Conservation (phyloP, 192 early-diverging fungal genomes). For the Thoreauomyces humboldtii region DNA sequence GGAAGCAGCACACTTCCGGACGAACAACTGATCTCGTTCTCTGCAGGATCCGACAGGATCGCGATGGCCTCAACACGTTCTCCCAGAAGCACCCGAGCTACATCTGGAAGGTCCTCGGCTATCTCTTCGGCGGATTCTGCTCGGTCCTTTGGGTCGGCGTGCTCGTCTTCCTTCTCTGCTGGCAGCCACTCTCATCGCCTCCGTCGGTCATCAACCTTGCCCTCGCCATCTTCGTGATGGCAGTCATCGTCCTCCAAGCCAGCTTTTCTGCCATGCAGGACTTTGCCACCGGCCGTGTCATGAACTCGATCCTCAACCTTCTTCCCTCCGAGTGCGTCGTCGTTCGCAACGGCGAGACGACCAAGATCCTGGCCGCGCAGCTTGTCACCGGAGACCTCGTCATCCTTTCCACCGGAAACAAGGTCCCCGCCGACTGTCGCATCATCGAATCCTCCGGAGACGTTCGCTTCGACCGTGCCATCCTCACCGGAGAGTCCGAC, state of each 20-base stretch:
- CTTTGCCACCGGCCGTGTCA: constrained; percentile 62
- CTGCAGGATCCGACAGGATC: constrained; percentile 31
- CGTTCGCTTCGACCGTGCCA: constrained; percentile 73
- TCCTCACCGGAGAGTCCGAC: constrained; percentile 75
- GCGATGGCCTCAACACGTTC: constrained; percentile 3
- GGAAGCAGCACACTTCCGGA: too few species aligned
- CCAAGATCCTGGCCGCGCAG: constrained; percentile 48
- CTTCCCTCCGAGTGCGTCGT: constrained; percentile 62
- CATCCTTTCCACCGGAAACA: constrained; percentile 59
- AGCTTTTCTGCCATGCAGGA: constrained; percentile 71
- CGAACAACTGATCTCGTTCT: too few species aligned
- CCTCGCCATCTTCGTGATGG: background rate
- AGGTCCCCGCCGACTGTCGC: constrained; percentile 76
- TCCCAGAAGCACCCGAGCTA: background rate
- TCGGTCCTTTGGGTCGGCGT: too few species aligned
- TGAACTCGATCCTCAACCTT: constrained; percentile 73
- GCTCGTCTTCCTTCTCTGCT: too few species aligned
- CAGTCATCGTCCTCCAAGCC: constrained; percentile 64
- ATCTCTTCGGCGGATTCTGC: too few species aligned
- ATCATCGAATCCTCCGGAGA: constrained; percentile 66
- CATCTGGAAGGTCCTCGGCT: too few species aligned
- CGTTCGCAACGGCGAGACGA: constrained; percentile 60
- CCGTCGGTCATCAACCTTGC: background rate
- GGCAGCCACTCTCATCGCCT: too few species aligned
- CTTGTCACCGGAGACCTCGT: constrained; percentile 79